Base-by-base conservation (phyloP, 306 rosid species). In the Pyrus pyrifolia region DNA sequence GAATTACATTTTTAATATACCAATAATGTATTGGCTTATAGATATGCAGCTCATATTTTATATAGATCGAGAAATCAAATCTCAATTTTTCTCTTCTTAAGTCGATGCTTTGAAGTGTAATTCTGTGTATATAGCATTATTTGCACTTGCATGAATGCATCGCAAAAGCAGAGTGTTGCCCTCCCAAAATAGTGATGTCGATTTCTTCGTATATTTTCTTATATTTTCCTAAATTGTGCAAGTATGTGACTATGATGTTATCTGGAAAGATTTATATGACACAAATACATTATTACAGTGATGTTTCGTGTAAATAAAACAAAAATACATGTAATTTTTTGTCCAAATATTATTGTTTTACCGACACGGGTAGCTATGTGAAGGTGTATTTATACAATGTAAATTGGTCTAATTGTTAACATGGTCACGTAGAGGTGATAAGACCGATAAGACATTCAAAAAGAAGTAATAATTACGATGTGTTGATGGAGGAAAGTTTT, bases 301-400 rank as follows among this genome's bases (percentile, higher is more conserved):
- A 38, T 0, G 9, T 49, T 2, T 2, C 19, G 0, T 46, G 53
- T 7, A 0, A 46, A 14, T 46, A 46, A 46, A 46, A 46, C 2
- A 46, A 46, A 46, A 4, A 46, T 0, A 4, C 0, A 0, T 4
- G 19, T 4, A 46, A 14, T 0, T 4, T 46, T 46, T 1, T 46
- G 7, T 14, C 2, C 7, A 46, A 46, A 4, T 1, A 13, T 14
- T 46, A 2, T 15, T 14, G 3, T 49, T 49, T 49, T 49, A 49
- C 19, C 6, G 1, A 6, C 21, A 49, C 1, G 0, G 3, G 7
- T 18, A 0, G 8, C 0, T 6, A 4, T 1, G 15, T 49, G 6
- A 49, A 5, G 3, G 2, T 49, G 6, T 15, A 49, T 1, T 49
- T 2, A 3, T 14, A 17, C 1, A 12, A 46, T 5, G 1, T 13